phyloP scores from a whole-genome alignment of 176 grass and related monocot genomes.

The Phoenix roebelenii region DNA sequence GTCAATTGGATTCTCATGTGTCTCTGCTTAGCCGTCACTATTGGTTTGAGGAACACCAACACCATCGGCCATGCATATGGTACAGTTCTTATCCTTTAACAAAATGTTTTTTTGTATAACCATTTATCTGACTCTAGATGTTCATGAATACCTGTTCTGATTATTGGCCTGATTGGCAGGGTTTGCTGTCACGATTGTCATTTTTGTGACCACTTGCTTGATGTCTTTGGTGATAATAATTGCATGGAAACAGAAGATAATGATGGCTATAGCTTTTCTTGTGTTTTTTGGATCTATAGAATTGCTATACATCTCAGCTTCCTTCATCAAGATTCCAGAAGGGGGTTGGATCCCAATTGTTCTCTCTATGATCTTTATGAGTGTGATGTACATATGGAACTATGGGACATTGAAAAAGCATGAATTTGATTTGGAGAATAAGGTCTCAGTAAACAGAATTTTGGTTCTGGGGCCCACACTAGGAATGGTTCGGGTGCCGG shows the following conservation, averaged over 20 bases:
- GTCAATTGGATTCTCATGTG: constrained; percentile 18
- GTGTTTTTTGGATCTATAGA: constrained; percentile 9
- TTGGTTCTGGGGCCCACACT: background rate
- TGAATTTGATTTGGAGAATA: constrained; percentile 11
- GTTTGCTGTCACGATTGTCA: constrained; percentile 8
- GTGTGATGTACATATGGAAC: constrained; percentile 14
- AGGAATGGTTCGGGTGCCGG: constrained; percentile 4
- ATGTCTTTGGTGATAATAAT: constrained; percentile 14
- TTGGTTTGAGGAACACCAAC: constrained; percentile 11
- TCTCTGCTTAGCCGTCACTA: constrained; percentile 7
- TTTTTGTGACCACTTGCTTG: constrained; percentile 13
- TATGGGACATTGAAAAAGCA: constrained; percentile 16
- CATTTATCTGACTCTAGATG: too few species aligned
- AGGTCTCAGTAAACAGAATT: constrained; percentile 7
- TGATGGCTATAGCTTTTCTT: background rate
- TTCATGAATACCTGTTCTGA: background rate
- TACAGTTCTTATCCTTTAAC: background rate
- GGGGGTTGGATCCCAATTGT: constrained; percentile 7
- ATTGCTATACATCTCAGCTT: constrained; percentile 4
- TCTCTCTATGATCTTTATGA: constrained; percentile 4
- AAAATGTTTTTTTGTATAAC: too few species aligned
- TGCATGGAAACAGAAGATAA: constrained; percentile 3
- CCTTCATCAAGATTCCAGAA: constrained; percentile 8
- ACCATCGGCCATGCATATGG: constrained; percentile 11
- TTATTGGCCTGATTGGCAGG: background rate